These are phyloP conservation scores for Claviceps arundinis DNA, from an alignment of 2,329 filamentous ascomycete species.

Conservation along the genomic window DNA sequence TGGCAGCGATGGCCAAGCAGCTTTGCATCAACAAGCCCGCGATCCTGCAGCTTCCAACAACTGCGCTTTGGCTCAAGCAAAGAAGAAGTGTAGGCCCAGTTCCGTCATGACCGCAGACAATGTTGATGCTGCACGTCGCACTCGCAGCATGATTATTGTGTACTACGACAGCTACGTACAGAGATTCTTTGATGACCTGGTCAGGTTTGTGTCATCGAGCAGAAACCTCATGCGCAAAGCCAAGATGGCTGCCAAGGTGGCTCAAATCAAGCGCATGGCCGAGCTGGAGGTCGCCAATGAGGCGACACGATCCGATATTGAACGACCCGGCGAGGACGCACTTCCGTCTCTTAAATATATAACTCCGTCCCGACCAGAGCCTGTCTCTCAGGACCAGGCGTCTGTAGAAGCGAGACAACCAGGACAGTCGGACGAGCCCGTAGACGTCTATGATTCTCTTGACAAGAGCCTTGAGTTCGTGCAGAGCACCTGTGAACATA, in stretches of 20 bases:
- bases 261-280: slow-evolving; percentile 46
- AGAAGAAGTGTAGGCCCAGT: slow-evolving; percentile 36
- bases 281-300: slow-evolving; percentile 44
- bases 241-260: slow-evolving; percentile 69
- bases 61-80: slow-evolving; percentile 32
- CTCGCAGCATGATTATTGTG: slow-evolving; percentile 68
- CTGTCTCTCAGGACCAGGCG: slow-evolving; percentile 14
- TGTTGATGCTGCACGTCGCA: slow-evolving; percentile 45
- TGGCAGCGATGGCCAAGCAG: slow-evolving; percentile 7
- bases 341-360: slow-evolving; percentile 28
- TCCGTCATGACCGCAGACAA: slow-evolving; percentile 39
- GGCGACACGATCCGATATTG: slow-evolving; percentile 26
- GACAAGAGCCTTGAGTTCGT: slow-evolving; percentile 70
- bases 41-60: slow-evolving; percentile 33
- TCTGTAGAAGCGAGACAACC: background rate
- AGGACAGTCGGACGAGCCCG: slow-evolving; percentile 1
- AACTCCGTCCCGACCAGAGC: slow-evolving; percentile 22
- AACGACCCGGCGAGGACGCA: slow-evolving; percentile 15
- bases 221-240: slow-evolving; percentile 78
- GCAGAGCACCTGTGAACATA: slow-evolving; percentile 71
- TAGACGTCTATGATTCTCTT: slow-evolving; percentile 54
- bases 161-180: slow-evolving; percentile 87
- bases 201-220: slow-evolving; percentile 67
- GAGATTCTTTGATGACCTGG: slow-evolving; percentile 66
- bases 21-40: slow-evolving; percentile 24